A percentile compares a stretch with the other conserved stretches of the same genome.
These are phyloP conservation scores for Aureobasidium pullulans DNA, from an alignment of 2,329 filamentous ascomycete species.

Conservation along the genomic window DNA sequence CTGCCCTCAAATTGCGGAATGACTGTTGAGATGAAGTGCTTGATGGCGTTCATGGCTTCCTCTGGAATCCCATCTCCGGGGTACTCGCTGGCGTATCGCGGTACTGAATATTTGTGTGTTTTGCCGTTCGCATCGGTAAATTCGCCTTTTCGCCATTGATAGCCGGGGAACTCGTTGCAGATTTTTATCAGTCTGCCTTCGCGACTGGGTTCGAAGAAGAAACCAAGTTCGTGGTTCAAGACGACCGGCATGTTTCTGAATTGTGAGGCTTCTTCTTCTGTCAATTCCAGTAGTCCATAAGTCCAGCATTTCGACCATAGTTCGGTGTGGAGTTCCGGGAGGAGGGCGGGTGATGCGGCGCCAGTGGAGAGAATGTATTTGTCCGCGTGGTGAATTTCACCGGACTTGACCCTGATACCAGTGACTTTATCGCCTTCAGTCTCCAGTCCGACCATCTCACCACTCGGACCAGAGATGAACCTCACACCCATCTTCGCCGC, in stretches of 20 bases:
- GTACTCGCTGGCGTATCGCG: constrained; percentile 4
- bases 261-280: constrained; percentile 35
- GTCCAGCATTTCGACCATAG: constrained; percentile 50
- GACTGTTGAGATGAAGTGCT: constrained; percentile 1
- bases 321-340: constrained; percentile 44
- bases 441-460: constrained; percentile 34
- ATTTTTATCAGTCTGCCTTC: constrained; percentile 41
- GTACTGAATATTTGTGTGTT: constrained; percentile 8
- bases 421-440: constrained; percentile 30
- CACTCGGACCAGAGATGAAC: constrained; percentile 38
- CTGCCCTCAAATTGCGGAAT: constrained; percentile 47
- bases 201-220: constrained; percentile 44
- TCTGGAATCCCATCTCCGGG: constrained; percentile 11
- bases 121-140: constrained; percentile 5
- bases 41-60: constrained; percentile 11
- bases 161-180: constrained; percentile 52
- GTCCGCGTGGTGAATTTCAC: constrained; percentile 35
- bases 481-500: constrained; percentile 40
- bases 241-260: constrained; percentile 45
- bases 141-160: constrained; percentile 21
- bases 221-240: constrained; percentile 43
- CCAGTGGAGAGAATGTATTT: constrained; percentile 44
- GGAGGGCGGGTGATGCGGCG: constrained; percentile 38
- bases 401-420: constrained; percentile 39
- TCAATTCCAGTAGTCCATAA: constrained; percentile 46